Base-by-base conservation (phyloP, 441 rosid species). In the Brassica hybrid region DNA sequence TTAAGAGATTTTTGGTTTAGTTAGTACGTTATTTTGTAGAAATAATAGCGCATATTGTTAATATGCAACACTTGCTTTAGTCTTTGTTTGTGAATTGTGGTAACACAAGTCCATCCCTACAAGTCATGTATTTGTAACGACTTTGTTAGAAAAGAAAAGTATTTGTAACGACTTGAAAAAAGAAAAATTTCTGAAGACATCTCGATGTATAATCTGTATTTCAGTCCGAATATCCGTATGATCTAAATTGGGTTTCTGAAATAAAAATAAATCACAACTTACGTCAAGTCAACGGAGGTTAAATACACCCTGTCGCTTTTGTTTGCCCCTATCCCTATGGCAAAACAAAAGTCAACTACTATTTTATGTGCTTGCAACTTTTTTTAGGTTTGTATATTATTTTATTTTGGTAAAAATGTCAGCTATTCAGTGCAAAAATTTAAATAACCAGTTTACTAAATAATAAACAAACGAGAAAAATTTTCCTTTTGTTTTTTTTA, bases 281-380 rank as follows among this genome's bases (percentile, higher is more conserved):
- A 67, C 14, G 27, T 68, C 48, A 63, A 19, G 82, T 79, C 82
- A 79, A 74, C 68, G 45, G 23, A 56, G 68, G 76, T 69, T 41
- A 74, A 79, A 69, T 69, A 75, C 79, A 69, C 12, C 72, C 68
- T 74, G 79, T 79, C 72, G 63, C 64, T 74, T 30, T 79, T 27
- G 75, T 62, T 69, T 69, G 79, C 76, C 58, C 36, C 67, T 64
- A 64, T 65, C 58, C 36, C 67, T 64, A 64, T 65, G 76, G 79
- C 76, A 74, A 75, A 79, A 64, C 67, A 64, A 71, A 79, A 75
- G 82, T 79, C 82, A 79, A 75, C 64, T 59, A 48, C 4, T 79
- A 57, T 70, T 75, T 74, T 70, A 79, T 27, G 36, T 58, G n/a
- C 6, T 74, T 74, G 23, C 19, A 68, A 57, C 43, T 69, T 69